These are phyloP conservation scores for Oenanthe javanica DNA, from an alignment of 140 eudicot species.

Conservation along the genomic window DNA sequence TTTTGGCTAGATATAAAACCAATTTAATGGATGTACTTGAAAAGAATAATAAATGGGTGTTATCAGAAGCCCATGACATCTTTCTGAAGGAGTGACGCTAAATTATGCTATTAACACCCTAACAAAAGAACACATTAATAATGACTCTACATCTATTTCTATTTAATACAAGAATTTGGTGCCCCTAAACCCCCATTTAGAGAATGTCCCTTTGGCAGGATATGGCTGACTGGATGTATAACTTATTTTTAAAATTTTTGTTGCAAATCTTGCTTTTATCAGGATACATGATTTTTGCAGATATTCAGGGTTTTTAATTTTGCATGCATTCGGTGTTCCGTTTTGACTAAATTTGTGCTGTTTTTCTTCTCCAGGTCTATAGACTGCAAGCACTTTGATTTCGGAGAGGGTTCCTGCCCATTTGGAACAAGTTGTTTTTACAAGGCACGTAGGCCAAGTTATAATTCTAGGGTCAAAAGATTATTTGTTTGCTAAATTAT, in stretches of 20 bases:
- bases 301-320: not conserved
- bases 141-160: not conserved
- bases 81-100: not conserved
- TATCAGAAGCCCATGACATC: not conserved
- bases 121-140: not conserved
- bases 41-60: not conserved
- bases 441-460: not conserved
- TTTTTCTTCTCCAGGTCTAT: constrained; percentile 6
- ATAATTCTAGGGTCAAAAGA: not conserved
- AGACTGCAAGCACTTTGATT: constrained; percentile 13
- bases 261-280: not conserved
- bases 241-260: not conserved
- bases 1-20: not conserved
- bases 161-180: not conserved
- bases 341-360: not conserved
- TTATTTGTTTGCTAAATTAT: not conserved
- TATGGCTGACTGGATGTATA: not conserved
- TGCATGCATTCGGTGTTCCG: not conserved
- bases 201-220: not conserved
- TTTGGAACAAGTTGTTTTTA: constrained; percentile 17
- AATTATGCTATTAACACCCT: not conserved
- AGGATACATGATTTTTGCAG: not conserved
- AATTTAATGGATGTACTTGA: not conserved
- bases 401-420: constrained; percentile 12
- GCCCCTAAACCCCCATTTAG: not conserved